These are phyloP conservation scores for Penicillium sp. DNA, from an alignment of 2,329 filamentous ascomycete species.

Conservation along the genomic window DNA sequence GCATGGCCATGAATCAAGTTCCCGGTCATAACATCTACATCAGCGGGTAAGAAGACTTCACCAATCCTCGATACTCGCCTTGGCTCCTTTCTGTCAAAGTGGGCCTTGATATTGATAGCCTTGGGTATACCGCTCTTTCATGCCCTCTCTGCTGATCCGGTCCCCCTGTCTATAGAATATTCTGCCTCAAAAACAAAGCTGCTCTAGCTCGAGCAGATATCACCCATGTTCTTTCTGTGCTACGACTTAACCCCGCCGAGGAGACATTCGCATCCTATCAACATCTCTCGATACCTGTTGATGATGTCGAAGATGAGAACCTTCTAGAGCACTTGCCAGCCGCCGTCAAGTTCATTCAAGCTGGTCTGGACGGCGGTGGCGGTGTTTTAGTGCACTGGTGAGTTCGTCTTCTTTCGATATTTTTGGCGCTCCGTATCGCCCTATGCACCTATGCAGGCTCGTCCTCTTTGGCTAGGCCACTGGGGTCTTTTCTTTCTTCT, in stretches of 20 bases:
- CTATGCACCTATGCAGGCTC: not conserved
- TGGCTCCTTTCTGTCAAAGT: slow-evolving; percentile 1
- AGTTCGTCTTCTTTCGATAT: slow-evolving; percentile 43
- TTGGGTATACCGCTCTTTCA: not conserved
- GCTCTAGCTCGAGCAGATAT: slow-evolving; percentile 73
- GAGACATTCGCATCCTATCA: slow-evolving; percentile 65
- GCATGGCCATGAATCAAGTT: slow-evolving; percentile 63
- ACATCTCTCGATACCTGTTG: slow-evolving; percentile 79
- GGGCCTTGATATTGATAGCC: slow-evolving; percentile 4
- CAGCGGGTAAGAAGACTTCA: slow-evolving; percentile 64
- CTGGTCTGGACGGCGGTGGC: slow-evolving; percentile 66
- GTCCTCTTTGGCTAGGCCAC: not conserved
- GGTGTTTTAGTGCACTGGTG: slow-evolving; percentile 72
- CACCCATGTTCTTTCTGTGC: slow-evolving; percentile 86
- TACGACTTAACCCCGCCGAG: slow-evolving; percentile 63
- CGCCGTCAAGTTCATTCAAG: slow-evolving; percentile 81
- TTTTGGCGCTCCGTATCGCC: slow-evolving; percentile 6
- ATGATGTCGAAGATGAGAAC: slow-evolving; percentile 90
- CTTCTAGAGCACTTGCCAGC: slow-evolving; percentile 77
- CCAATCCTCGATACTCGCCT: slow-evolving; percentile 2
- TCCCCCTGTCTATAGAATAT: slow-evolving; percentile 62
- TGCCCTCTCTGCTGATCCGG: slow-evolving; percentile 14
- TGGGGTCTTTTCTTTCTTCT: not conserved
- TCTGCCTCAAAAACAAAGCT: slow-evolving; percentile 73
- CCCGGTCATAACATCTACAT: slow-evolving; percentile 75